Evolutionary conservation across 768 basidiomycete species (phyloP), one percentile per base, ranked within the genome.

Genomic region (Pilatotrama ljubarskyi): DNA sequence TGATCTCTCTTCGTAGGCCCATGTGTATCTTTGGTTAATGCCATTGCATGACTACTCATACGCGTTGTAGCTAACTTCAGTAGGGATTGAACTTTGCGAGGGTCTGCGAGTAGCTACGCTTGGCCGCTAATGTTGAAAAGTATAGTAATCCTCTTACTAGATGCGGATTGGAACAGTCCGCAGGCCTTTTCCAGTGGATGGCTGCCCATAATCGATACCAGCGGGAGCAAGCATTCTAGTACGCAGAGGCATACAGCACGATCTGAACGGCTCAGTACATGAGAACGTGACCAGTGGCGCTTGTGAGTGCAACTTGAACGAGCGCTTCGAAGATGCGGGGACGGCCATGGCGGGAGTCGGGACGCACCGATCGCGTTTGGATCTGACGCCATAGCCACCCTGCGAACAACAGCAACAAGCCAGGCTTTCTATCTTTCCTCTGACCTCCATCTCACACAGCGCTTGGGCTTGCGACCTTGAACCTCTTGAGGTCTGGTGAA

Each of bases 51-150:
- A 32, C 4, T 32, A 32, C 29, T 32, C 29, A 32, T 10, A 32
- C 10, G 29, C 10, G 29, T 32, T 32, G 29, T 32, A 32, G 29
- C 29, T 32, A 32, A 10, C 29, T 32, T 10, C 10, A 5, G 29
- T 32, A 10, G 10, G 29, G 29, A 32, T 32, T 32, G 29, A 5
- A 32, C 29, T 5, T 10, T n/a, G n/a, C n/a, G n/a, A 32, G 29
- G 29, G 29, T 32, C 29, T 10, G 29, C 4, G 5, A 32, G 29
- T 32, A 32, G 35, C 20, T 20, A 18, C 29, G 18, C 35, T 38
- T n/a, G 18, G 18, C 51, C n/a, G 35, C 24, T 50, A 40, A 37
- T 61, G 17, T 51, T 52, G 40, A 53, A 61, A 61, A 61, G 60
- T 61, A 61, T 52, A 24, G 35, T 51, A 51, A 61, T 56, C 40